A percentile compares a stretch with the other conserved stretches of the same genome.
Evolutionary conservation across 2,329 filamentous ascomycete genomes (phyloP).

Genomic region (Colletotrichum sp.): DNA sequence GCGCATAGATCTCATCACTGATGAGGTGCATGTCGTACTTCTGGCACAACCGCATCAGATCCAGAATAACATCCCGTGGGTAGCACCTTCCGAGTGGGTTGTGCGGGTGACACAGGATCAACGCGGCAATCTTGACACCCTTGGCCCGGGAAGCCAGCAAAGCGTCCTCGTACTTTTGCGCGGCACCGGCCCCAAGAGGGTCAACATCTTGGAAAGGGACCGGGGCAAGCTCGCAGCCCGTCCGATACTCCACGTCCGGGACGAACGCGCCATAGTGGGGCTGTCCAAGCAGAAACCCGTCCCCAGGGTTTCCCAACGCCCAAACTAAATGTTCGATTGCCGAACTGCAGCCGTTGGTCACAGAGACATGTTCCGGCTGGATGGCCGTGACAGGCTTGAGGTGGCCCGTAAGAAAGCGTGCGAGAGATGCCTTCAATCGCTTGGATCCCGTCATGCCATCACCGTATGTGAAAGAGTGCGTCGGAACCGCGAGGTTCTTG

Average conservation of each 20-base stretch:
- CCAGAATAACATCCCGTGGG: not conserved
- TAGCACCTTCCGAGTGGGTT: conserved; percentile 33
- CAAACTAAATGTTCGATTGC: conserved; percentile 46
- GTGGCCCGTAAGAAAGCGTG: conserved; percentile 39
- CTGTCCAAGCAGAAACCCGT: conserved; percentile 44
- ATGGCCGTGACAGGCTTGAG: conserved; percentile 32
- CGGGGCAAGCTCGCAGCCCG: conserved; percentile 32
- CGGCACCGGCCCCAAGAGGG: not conserved
- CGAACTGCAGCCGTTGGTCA: conserved; percentile 45
- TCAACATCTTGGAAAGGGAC: conserved; percentile 3
- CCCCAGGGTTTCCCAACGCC: conserved; percentile 43
- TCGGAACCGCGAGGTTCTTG: conserved; percentile 26
- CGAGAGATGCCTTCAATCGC: conserved; percentile 32
- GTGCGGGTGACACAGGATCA: conserved; percentile 32
- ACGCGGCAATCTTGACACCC: not conserved
- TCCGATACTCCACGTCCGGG: conserved; percentile 47
- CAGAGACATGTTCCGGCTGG: conserved; percentile 35
- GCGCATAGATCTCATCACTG: conserved; percentile 53
- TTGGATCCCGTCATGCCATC: conserved; percentile 44
- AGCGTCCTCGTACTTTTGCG: not conserved
- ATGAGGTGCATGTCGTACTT: conserved; percentile 46
- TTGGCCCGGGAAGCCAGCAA: conserved; percentile 41
- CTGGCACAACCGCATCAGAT: conserved; percentile 9
- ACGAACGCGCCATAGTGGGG: conserved; percentile 55
- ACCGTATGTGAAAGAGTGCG: conserved; percentile 45